Evolutionary conservation across 495 filamentous ascomycete species (phyloP).

Genomic region (Podospora fimiseda): DNA sequence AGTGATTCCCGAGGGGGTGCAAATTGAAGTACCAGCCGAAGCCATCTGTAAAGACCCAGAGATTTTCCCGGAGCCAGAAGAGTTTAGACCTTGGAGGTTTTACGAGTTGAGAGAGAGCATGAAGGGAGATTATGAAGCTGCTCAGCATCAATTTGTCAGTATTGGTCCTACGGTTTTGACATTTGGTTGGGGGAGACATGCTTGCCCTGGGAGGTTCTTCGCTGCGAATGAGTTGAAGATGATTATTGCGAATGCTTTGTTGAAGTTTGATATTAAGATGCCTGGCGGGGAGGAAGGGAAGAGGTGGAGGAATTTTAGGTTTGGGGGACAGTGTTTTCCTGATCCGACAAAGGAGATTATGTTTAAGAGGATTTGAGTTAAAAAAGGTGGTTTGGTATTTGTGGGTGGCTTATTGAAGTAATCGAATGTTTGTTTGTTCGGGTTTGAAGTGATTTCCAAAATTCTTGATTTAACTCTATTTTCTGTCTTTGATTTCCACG

Average conservation of each 20-base stretch:
- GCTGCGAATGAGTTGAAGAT: slow-evolving; percentile 50
- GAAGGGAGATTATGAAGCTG: slow-evolving; percentile 22
- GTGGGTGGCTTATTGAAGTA: too few species aligned
- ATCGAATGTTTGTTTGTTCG: too few species aligned
- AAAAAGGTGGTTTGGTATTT: too few species aligned
- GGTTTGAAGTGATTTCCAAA: too few species aligned
- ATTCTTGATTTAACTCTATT: too few species aligned
- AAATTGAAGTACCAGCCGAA: slow-evolving; percentile 36
- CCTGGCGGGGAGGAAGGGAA: slow-evolving; percentile 16
- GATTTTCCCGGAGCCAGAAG: slow-evolving; percentile 25
- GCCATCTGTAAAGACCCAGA: slow-evolving; percentile 24
- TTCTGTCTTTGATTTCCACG: too few species aligned
- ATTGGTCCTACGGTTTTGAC: slow-evolving; percentile 32
- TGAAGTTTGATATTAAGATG: slow-evolving; percentile 50
- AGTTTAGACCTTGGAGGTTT: slow-evolving; percentile 48
- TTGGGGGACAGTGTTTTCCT: slow-evolving; percentile 6
- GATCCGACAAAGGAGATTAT: too few species aligned
- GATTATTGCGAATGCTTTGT: slow-evolving; percentile 47
- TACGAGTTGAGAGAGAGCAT: slow-evolving; percentile 33
- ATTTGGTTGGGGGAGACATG: slow-evolving; percentile 51
- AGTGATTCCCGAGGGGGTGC: slow-evolving; percentile 30
- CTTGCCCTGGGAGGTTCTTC: slow-evolving; percentile 57
- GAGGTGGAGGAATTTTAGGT: slow-evolving; percentile 14
- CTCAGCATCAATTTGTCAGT: slow-evolving; percentile 37
- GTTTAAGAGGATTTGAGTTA: too few species aligned